phyloP scores from a whole-genome alignment of 2,329 filamentous ascomycete genomes.

The Alternaria novae-zelandiae region DNA sequence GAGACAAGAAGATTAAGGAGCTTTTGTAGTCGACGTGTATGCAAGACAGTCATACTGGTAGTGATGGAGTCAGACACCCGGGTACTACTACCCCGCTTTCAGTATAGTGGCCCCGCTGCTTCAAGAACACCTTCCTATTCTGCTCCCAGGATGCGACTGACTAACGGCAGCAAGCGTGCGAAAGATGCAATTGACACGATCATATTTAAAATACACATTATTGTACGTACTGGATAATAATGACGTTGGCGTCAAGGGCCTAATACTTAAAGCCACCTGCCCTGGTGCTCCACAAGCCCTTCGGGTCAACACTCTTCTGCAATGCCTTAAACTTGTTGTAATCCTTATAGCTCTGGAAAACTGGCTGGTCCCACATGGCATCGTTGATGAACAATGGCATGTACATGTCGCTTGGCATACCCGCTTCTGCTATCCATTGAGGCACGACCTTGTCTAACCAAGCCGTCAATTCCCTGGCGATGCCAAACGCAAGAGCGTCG shows the following conservation, averaged over 20 bases:
- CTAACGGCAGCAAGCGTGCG: not conserved
- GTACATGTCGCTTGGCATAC: conserved; percentile 21
- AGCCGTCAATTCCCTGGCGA: conserved; percentile 25
- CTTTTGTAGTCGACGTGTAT: not conserved
- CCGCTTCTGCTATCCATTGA: conserved; percentile 29
- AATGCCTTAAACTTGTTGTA: conserved; percentile 27
- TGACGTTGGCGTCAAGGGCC: not conserved
- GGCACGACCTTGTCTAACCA: conserved; percentile 32
- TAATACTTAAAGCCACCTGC: conserved; percentile 32
- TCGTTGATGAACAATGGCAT: conserved; percentile 34
- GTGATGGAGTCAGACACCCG: conserved; percentile 5
- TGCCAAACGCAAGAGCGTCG: conserved; percentile 15
- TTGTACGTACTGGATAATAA: not conserved
- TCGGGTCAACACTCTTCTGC: conserved; percentile 27
- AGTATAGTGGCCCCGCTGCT: conserved; percentile 8
- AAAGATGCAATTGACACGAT: not conserved
- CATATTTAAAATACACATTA: not conserved
- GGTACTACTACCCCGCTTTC: conserved; percentile 15
- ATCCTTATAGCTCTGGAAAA: conserved; percentile 26
- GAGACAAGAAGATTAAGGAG: not conserved
- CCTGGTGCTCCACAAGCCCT: conserved; percentile 28
- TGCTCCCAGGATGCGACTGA: not conserved
- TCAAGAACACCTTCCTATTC: conserved; percentile 14
- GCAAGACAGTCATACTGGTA: not conserved
- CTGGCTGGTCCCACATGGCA: conserved; percentile 29